phyloP scores from a whole-genome alignment of 352 stramenopile species.

The Thraustotheca clavata region DNA sequence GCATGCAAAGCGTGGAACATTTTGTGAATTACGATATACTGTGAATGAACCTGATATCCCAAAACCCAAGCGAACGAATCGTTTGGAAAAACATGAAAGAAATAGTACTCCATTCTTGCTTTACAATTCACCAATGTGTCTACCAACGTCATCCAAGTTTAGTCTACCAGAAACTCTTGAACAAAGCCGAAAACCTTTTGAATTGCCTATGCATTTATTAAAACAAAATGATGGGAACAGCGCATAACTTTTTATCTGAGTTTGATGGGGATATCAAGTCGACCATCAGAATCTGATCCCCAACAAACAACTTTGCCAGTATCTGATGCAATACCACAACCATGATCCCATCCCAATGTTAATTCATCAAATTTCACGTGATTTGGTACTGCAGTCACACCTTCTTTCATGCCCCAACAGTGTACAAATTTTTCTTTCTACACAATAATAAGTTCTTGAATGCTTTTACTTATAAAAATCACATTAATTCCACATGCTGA shows the following conservation, averaged over 20 bases:
- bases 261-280: conserved; percentile 36
- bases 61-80: not conserved
- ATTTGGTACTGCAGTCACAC: conserved; percentile 42
- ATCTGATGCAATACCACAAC: conserved; percentile 58
- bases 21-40: conserved; percentile 31
- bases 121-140: conserved; percentile 16
- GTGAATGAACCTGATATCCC: conserved; percentile 24
- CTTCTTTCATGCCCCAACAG: conserved; percentile 66
- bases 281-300: conserved; percentile 39
- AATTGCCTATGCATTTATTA: not conserved
- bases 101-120: not conserved
- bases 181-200: not conserved
- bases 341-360: conserved; percentile 63
- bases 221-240: not conserved
- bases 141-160: not conserved
- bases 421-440: conserved; percentile 44
- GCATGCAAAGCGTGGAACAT: conserved; percentile 45
- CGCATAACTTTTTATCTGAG: too few species aligned
- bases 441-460: conserved; percentile 19
- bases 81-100: not conserved
- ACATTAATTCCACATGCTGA: conserved; percentile 57
- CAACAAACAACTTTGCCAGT: conserved; percentile 54
- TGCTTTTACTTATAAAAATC: not conserved
- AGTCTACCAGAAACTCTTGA: conserved; percentile 16
- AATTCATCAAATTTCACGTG: conserved; percentile 57